Base-by-base conservation (phyloP, 2,329 filamentous ascomycete genomes). In the Fusarium beomiforme region DNA sequence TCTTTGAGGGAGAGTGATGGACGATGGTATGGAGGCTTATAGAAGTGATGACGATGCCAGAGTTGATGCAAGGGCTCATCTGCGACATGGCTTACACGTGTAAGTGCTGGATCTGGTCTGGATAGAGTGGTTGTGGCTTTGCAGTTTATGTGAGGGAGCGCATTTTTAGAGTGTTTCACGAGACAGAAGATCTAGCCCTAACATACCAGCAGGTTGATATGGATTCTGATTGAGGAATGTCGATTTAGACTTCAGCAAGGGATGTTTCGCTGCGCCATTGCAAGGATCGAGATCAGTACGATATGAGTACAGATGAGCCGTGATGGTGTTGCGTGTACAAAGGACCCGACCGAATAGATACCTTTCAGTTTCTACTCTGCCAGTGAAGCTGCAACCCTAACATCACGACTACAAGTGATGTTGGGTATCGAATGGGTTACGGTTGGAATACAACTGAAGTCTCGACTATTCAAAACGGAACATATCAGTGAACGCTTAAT, bases 1-100 rank as follows among this genome's bases (percentile, higher is more conserved):
- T 47, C 13, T 23, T 34, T n/a, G 43, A 44, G 46, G 37, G 31
- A 31, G 54, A 37, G 23, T 23, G 31, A 47, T 33, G n/a, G 6
- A 23, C n/a, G 21, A 23, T 53, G 69, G 64, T 36, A 70, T 72
- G 64, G 21, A 56, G 64, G 69, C 47, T 69, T 65, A 37, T 54
- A n/a, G 19, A 11, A 14, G 51, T 55, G 51, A 55, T 55, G 44
- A 36, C 50, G 50, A 42, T 46, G 57, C 54, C 29, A 39, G 34
- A 36, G 37, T 23, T 21, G 24, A 59, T 37, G 66, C 64, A 56
- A 64, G 65, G 44, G 51, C 29, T 54, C 13, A 33, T 69, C 29
- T 24, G 21, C 46, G 33, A 61, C 64, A 59, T 64, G 64, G 64
- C 42, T 51, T 53, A 56, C 64, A 64, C 64, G 65, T 69, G 58